Conservation (phyloP, 306 rosid species). For the Citrullus mucosospermus region DNA sequence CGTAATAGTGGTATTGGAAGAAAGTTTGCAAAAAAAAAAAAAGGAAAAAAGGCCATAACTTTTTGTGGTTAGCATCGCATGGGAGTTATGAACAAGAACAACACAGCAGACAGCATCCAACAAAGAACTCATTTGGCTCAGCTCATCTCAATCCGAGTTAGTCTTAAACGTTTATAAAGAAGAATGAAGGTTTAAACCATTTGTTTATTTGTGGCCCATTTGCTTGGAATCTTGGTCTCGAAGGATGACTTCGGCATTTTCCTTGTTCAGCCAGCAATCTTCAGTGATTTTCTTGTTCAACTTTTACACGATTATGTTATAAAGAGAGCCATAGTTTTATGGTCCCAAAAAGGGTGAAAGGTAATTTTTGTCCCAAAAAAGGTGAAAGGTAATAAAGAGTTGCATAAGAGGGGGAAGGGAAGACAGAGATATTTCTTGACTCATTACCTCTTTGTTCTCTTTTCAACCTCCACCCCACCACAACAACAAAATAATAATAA, state of each 20-base stretch:
- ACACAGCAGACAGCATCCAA: background rate
- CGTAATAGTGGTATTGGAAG: background rate
- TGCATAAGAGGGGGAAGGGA: background rate
- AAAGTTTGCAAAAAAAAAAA: background rate
- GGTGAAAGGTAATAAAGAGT: background rate
- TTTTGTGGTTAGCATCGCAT: background rate
- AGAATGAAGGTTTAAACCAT: background rate
- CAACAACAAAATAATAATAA: background rate
- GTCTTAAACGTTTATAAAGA: background rate
- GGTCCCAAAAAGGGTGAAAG: background rate
- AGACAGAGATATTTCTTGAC: background rate
- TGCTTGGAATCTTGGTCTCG: background rate
- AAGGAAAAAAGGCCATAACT: background rate
- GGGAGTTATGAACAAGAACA: background rate
- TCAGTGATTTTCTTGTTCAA: background rate
- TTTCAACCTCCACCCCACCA: background rate
- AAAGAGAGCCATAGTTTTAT: background rate
- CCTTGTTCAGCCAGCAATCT: background rate
- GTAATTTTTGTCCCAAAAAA: too few species aligned
- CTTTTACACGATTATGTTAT: background rate
- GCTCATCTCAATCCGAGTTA: background rate
- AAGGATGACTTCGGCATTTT: background rate
- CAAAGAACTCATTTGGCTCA: background rate
- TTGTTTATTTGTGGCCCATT: background rate
- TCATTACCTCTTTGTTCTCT: background rate